Conservation (phyloP, 106 monocot genomes). For the Acorus calamus region DNA sequence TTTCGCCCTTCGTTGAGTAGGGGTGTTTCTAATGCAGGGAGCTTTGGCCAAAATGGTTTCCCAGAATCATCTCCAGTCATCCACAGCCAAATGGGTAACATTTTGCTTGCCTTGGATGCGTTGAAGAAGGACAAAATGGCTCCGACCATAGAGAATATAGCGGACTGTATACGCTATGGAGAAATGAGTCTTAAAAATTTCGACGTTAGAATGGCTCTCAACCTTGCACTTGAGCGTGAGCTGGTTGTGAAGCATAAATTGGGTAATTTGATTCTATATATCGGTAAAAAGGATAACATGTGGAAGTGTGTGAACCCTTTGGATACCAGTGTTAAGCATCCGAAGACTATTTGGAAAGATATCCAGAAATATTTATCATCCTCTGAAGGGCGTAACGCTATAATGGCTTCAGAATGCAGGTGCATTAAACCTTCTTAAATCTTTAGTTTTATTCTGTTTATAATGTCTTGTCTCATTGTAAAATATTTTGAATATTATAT, state of each 20-base stretch:
- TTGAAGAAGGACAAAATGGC: slow-evolving; percentile 46
- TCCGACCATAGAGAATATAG: slow-evolving; percentile 52
- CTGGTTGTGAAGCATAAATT: slow-evolving; percentile 35
- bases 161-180: slow-evolving; percentile 56
- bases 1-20: neutral
- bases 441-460: neutral
- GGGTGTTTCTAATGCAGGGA: slow-evolving; percentile 6
- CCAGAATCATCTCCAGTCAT: slow-evolving; percentile 4
- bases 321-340: slow-evolving; percentile 38
- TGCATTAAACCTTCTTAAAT: slow-evolving; percentile 8
- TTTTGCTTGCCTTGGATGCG: slow-evolving; percentile 36
- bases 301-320: slow-evolving; percentile 68
- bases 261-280: slow-evolving; percentile 31
- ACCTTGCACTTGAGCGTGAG: slow-evolving; percentile 28
- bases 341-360: slow-evolving; percentile 27
- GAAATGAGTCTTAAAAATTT: slow-evolving; percentile 36
- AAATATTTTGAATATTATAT: neutral
- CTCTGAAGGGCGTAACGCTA: slow-evolving; percentile 15
- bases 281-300: slow-evolving; percentile 31
- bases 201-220: slow-evolving; percentile 36
- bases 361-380: slow-evolving; percentile 38
- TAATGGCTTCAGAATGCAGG: slow-evolving; percentile 49
- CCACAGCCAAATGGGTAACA: slow-evolving; percentile 21
- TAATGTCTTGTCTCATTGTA: neutral
- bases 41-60: slow-evolving; percentile 8